Conservation (phyloP, 2,329 filamentous ascomycete species). For the Colletotrichum falcatum region DNA sequence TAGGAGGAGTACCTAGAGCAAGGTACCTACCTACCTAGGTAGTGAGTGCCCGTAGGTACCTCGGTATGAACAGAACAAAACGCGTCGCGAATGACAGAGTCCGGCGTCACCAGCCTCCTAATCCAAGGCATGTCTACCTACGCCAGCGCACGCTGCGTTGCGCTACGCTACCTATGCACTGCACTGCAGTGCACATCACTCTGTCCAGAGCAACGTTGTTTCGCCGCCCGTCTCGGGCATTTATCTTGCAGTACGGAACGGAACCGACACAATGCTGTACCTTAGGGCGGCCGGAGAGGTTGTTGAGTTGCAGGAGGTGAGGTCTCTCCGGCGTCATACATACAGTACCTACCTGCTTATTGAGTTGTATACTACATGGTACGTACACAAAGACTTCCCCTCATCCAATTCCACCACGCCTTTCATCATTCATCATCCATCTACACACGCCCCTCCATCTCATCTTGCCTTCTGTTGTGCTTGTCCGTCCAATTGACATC, state of each 20-base stretch:
- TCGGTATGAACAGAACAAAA: too few species aligned
- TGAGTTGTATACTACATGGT: too few species aligned
- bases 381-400: neutral
- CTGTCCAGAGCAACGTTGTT: neutral
- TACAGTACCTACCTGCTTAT: too few species aligned
- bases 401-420: neutral
- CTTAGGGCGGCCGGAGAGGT: neutral
- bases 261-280: neutral
- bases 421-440: neutral
- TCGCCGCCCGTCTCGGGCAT: conserved; percentile 34
- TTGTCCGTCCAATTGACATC: conserved; percentile 5
- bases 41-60: too few species aligned
- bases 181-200: neutral
- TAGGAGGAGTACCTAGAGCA: too few species aligned
- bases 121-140: neutral
- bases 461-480: conserved; percentile 4
- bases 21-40: neutral
- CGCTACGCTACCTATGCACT: neutral
- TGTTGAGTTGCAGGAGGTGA: neutral
- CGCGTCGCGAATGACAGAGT: neutral
- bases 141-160: conserved; percentile 14
- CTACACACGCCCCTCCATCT: neutral
- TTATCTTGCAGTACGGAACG: conserved; percentile 3
- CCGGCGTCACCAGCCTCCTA: neutral
- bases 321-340: neutral